A percentile compares a stretch with the other conserved stretches of the same genome.
Conservation (phyloP, 2,329 filamentous ascomycete species). For the Talaromyces albobiverticillius region DNA sequence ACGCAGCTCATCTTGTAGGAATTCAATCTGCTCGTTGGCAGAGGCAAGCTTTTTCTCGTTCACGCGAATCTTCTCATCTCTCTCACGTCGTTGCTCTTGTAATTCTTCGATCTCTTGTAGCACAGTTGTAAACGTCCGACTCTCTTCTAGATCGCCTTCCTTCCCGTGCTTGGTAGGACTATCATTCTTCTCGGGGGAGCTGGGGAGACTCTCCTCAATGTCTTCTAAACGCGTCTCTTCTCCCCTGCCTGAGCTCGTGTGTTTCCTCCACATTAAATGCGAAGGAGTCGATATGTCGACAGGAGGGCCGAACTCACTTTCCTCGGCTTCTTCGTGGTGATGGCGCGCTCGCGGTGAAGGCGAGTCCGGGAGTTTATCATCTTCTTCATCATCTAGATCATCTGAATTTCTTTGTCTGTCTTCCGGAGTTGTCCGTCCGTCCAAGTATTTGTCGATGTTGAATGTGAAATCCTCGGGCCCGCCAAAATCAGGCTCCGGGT, state of each 20-base stretch:
- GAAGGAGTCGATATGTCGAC: conserved; percentile 45
- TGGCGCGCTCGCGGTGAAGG: conserved; percentile 19
- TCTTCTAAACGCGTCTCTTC: conserved; percentile 35
- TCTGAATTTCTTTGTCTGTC: conserved; percentile 7
- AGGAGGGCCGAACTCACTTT: conserved; percentile 42
- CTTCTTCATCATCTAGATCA: conserved; percentile 12
- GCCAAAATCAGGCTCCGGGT: conserved; percentile 34
- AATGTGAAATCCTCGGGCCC: conserved; percentile 43
- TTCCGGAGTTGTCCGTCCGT: neutral
- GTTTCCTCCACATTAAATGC: conserved; percentile 33
- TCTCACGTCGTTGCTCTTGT: conserved; percentile 28
- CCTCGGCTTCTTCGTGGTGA: conserved; percentile 32
- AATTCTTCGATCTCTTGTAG: conserved; percentile 31
- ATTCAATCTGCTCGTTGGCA: conserved; percentile 35
- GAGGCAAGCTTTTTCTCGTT: conserved; percentile 32
- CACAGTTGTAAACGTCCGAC: conserved; percentile 22
- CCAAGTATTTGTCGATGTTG: conserved; percentile 40
- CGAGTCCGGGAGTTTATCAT: conserved; percentile 17
- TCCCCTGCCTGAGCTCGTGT: conserved; percentile 16
- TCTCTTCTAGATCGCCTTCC: conserved; percentile 17
- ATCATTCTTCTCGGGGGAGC: conserved; percentile 19
- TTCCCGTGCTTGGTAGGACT: conserved; percentile 29
- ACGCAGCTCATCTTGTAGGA: conserved; percentile 38
- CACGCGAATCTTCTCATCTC: conserved; percentile 33
- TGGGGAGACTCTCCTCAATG: conserved; percentile 34